Base-by-base conservation (phyloP, 805 yeast genomes). In the Henningerozyma blattae region DNA sequence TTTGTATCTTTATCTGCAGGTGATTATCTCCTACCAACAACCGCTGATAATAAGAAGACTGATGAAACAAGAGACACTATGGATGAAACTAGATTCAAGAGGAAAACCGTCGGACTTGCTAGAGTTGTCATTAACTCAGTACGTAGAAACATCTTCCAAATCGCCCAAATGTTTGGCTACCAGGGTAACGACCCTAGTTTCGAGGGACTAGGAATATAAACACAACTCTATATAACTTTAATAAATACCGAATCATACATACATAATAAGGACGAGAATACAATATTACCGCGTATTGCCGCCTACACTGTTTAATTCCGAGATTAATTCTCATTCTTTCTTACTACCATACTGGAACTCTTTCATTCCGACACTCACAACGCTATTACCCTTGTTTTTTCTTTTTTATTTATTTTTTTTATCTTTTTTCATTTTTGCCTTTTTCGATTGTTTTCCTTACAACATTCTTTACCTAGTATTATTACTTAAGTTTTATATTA, bases 1-100 rank as follows among this genome's bases (percentile, higher is more conserved):
- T 89, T 91, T 56, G 89, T 91, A 14, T 79, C 94, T 20, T 64
- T 91, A 38, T 82, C 93, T 52, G 96, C 96, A 1, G 82, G 84
- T 41, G 98, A 91, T 50, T 80, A 83, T 48, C 75, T 81, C 15
- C 66, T 91, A 29, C 98, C 98, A 7, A 64, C 61, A 8, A 51
- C 55, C 28, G 40, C 47, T 3, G 54, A 56, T 15, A 52, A 55
- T 14, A 61, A 41, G 39, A 48, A 49, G 34, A 40, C 43, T 14
- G 56, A 54, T 32, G 56, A 47, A 15, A 16, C 44, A 22, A 34
- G 50, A 40, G 48, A 55, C 41, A 56, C 61, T 32, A 59, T 62
- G 44, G 54, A 58, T 42, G 43, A 36, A 24, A 52, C 45, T 30
- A 46, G 46, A 38, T 61, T 52, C 30, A 57, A 54, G 33, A 59